Conservation (phyloP, 129 eudicot species). For the Sambucus nigra region DNA sequence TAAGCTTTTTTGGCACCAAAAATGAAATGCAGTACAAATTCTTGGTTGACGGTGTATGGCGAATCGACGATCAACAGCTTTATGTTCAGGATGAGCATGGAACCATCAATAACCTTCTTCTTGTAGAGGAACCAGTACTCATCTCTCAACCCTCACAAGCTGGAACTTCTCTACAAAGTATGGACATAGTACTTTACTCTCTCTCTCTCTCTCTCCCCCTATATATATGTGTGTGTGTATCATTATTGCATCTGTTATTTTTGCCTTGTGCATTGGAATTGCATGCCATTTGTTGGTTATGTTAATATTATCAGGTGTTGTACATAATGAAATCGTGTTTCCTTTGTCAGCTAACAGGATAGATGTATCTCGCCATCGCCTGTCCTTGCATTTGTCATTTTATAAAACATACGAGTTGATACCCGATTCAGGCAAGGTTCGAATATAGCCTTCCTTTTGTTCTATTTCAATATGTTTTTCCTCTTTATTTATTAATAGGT, state of each 20-base stretch:
- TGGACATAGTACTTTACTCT: conserved; percentile 12
- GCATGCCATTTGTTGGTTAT: too few species aligned
- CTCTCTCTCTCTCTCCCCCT: neutral
- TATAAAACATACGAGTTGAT: conserved; percentile 45
- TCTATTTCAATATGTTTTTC: neutral
- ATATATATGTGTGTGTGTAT: neutral
- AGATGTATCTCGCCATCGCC: conserved; percentile 34
- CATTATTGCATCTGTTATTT: neutral
- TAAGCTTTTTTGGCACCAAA: conserved; percentile 1
- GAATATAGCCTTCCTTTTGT: conserved; percentile 5
- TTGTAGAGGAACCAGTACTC: conserved; percentile 31
- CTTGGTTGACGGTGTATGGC: conserved; percentile 67
- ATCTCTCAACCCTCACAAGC: conserved; percentile 13
- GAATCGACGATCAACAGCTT: conserved; percentile 38
- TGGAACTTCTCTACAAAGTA: conserved; percentile 32
- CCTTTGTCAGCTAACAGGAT: conserved; percentile 28
- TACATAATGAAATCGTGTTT: conserved; percentile 18
- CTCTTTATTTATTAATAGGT: neutral
- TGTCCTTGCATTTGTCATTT: conserved; percentile 42
- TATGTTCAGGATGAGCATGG: conserved; percentile 45
- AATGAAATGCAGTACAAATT: conserved; percentile 48
- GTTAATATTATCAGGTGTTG: conserved; percentile 36
- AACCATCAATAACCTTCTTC: conserved; percentile 31
- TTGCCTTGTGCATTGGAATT: conserved; percentile 27
- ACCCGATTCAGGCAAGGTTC: conserved; percentile 65